These are phyloP conservation scores for Pisolithus sp. DNA, from an alignment of 768 basidiomycete species.

Conservation along the genomic window DNA sequence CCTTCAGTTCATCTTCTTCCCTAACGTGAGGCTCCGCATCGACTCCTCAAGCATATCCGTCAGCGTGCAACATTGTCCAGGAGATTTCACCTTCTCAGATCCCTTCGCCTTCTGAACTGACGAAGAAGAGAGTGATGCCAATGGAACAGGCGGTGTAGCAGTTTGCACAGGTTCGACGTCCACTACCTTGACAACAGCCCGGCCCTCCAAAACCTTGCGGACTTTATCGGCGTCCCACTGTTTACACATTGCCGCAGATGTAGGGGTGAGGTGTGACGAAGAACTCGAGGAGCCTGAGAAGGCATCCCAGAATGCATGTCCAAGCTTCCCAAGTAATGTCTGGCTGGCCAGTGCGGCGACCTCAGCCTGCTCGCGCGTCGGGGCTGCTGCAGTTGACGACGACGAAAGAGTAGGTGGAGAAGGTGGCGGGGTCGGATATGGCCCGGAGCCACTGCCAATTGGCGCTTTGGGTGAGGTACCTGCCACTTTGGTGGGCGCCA, in stretches of 20 bases:
- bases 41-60: slow-evolving; percentile 57
- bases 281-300: slow-evolving; percentile 48
- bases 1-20: slow-evolving; percentile 36
- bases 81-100: slow-evolving; percentile 1
- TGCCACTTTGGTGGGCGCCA: slow-evolving; percentile 8
- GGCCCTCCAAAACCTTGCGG: slow-evolving; percentile 73
- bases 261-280: slow-evolving; percentile 1
- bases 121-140: not conserved
- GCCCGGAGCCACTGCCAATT: slow-evolving; percentile 9
- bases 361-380: slow-evolving; percentile 28
- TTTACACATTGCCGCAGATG: slow-evolving; percentile 18
- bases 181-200: slow-evolving; percentile 72
- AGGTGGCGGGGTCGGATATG: slow-evolving; percentile 40
- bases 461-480: slow-evolving; percentile 1
- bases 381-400: not conserved
- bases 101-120: not conserved
- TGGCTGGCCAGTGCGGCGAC: slow-evolving; percentile 70
- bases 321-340: slow-evolving; percentile 66
- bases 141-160: not conserved
- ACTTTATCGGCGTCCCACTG: slow-evolving; percentile 75
- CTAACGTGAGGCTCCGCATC: slow-evolving; percentile 58
- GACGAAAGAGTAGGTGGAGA: slow-evolving; percentile 27
- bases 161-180: slow-evolving; percentile 49
- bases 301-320: slow-evolving; percentile 82
- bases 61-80: slow-evolving; percentile 15